Evolutionary conservation across 768 basidiomycete species (phyloP).

Genomic region (Suillus subluteus): DNA sequence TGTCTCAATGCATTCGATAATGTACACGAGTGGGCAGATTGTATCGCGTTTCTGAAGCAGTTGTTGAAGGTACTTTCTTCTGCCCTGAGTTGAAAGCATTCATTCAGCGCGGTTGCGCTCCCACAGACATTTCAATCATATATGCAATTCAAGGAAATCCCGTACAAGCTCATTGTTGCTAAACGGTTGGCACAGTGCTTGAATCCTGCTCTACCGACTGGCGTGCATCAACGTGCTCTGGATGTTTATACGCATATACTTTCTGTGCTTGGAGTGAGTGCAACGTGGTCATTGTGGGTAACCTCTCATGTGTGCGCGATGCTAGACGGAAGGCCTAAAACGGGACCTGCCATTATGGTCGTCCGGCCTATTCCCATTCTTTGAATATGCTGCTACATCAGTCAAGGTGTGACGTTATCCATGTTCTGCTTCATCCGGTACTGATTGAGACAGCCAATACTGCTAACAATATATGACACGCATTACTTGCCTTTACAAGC

Average conservation of each 20-base stretch:
- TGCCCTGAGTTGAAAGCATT: background rate
- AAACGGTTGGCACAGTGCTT: conserved; percentile 96
- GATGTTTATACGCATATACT: conserved; percentile 95
- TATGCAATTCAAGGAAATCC: conserved; percentile 95
- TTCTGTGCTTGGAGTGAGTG: conserved; percentile 83
- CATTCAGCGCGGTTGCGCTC: conserved; percentile 9
- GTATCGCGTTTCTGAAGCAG: conserved; percentile 95
- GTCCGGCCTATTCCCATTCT: conserved; percentile 96
- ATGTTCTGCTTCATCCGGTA: background rate
- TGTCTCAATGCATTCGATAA: conserved; percentile 92
- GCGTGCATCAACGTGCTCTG: conserved; percentile 94
- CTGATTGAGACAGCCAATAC: conserved; percentile 59
- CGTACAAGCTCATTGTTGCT: conserved; percentile 89
- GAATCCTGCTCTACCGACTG: conserved; percentile 96
- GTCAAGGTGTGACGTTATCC: conserved; percentile 66
- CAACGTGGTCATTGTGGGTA: conserved; percentile 2
- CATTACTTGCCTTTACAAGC: conserved; percentile 88
- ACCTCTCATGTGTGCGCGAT: conserved; percentile 15
- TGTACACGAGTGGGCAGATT: conserved; percentile 99
- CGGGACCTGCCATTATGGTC: conserved; percentile 93
- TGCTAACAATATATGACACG: conserved; percentile 91
- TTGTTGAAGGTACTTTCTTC: conserved; percentile 71
- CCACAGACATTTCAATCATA: conserved; percentile 88
- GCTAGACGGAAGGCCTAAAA: conserved; percentile 81
- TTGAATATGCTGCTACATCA: conserved; percentile 98